These are phyloP conservation scores for Ettlia oleoabundans DNA, from an alignment of 139 green algal genomes.

Conservation along the genomic window DNA sequence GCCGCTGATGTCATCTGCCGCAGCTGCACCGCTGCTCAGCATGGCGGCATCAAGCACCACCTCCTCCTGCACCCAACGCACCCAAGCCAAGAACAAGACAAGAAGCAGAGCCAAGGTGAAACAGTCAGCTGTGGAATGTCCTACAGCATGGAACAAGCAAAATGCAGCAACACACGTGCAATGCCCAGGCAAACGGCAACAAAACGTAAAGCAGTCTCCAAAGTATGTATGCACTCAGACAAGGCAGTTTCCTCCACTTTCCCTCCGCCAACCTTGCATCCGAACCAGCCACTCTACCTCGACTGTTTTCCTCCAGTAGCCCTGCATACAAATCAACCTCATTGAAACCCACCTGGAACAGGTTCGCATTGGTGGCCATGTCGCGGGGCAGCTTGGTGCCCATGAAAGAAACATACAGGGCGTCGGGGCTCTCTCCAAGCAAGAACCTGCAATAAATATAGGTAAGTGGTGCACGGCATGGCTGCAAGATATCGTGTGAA, in stretches of 20 bases:
- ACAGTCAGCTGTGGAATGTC: not conserved
- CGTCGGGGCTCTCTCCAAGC: conserved; percentile 26
- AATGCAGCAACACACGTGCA: too few species aligned
- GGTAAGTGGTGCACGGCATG: not conserved
- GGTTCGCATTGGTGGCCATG: conserved; percentile 28
- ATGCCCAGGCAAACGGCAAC: too few species aligned
- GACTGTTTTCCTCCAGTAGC: too few species aligned
- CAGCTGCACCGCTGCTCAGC: not conserved
- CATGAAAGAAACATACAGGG: conserved; percentile 48
- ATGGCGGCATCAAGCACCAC: conserved; percentile 26
- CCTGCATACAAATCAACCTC: too few species aligned
- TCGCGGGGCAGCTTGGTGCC: conserved; percentile 46
- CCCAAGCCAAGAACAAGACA: not conserved
- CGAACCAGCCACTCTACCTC: too few species aligned
- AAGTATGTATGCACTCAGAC: too few species aligned
- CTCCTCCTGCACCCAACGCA: conserved; percentile 37
- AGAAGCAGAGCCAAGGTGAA: not conserved
- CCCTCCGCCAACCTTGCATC: too few species aligned
- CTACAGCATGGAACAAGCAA: too few species aligned
- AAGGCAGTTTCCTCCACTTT: too few species aligned
- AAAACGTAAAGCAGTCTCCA: too few species aligned
- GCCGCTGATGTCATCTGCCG: not conserved
- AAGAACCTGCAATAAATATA: conserved; percentile 33
- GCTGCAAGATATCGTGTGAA: not conserved
- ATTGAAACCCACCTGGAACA: conserved; percentile 27